These are phyloP conservation scores for Hevea brasiliensis DNA, from an alignment of 345 rosid genomes.

Conservation along the genomic window DNA sequence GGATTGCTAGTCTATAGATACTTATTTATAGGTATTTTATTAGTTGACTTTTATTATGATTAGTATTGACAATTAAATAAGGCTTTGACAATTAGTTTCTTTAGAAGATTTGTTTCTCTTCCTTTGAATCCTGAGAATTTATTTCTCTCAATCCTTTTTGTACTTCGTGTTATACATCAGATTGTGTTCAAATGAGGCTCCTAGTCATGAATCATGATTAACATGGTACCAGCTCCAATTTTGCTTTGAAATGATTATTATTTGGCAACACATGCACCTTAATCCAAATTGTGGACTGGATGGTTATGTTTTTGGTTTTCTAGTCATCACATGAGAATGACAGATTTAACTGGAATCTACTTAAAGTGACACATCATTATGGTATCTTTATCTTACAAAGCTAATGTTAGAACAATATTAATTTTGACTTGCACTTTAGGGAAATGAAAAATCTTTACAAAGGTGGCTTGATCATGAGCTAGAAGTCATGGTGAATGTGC, in stretches of 20 bases:
- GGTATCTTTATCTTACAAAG: conserved; percentile 1
- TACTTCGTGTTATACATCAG: too few relatives aligned
- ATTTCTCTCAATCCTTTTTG: too few relatives aligned
- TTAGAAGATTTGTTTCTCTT: too few relatives aligned
- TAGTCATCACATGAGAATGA: neutral
- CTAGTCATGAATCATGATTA: conserved; percentile 14
- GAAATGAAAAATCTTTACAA: conserved; percentile 83
- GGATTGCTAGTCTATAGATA: too few relatives aligned
- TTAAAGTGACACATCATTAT: neutral
- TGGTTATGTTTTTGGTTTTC: conserved; percentile 3
- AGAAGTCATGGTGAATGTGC: conserved; percentile 97
- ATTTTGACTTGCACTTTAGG: conserved; percentile 37
- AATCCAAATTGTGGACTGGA: neutral
- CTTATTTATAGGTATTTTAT: too few relatives aligned
- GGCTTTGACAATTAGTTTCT: too few relatives aligned
- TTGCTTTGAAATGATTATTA: conserved; percentile 8
- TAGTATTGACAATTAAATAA: too few relatives aligned
- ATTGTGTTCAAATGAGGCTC: conserved; percentile 14
- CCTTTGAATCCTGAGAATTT: too few relatives aligned
- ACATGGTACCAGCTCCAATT: conserved; percentile 6
- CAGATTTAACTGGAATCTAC: neutral
- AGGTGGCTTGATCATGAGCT: conserved; percentile 97
- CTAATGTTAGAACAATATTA: conserved; percentile 2
- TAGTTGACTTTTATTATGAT: too few relatives aligned
- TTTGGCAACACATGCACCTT: neutral